Evolutionary conservation across 768 basidiomycete species (phyloP), one percentile per base, ranked within the genome.

Genomic region (Phlegmacium glaucopus): DNA sequence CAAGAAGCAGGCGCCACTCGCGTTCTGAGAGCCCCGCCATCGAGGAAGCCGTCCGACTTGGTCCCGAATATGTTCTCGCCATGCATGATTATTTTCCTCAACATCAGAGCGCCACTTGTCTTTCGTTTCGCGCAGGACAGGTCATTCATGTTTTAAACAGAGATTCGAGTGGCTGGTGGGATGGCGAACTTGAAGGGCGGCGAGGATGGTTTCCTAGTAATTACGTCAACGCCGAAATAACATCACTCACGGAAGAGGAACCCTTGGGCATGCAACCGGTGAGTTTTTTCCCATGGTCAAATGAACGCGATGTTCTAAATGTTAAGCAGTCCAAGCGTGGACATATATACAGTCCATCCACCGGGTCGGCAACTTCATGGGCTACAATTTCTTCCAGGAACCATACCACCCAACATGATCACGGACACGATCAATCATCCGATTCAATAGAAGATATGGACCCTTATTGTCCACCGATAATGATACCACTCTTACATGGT

Each of bases 131-230:
- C 36, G 87, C 90, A 1, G 94, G 95, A 4, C 89, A 97, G 61
- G 78, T 94, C 45, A 93, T 98, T 47, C 85, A 85, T 50, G 92
- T 97, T n/a, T 72, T 88, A 40, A 92, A 91, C 59, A 78, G 84
- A 53, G 92, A 97, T 68, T 51, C 75, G 3, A 90, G 85, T 56
- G 96, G 96, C 0, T 98, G 96, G 96, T 98, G 95, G 95, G 94
- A 99, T 61, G 96, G 96, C 9, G 93, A 98, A 67, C 65, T 95
- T 13, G 88, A 92, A 29, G 88, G 84, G 2, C 71, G 84, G 50
- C 72, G 94, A 57, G 96, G 96, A 10, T 99, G 96, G 96, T 98
- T 98, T 67, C 96, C 96, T 15, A 94, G 91, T 59, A 99, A 98
- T 68, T 98, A 96, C 69, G 89, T 91, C 53, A 85, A 83, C 54